Conservation (phyloP, 441 rosid genomes). For the Erodium texanum region DNA sequence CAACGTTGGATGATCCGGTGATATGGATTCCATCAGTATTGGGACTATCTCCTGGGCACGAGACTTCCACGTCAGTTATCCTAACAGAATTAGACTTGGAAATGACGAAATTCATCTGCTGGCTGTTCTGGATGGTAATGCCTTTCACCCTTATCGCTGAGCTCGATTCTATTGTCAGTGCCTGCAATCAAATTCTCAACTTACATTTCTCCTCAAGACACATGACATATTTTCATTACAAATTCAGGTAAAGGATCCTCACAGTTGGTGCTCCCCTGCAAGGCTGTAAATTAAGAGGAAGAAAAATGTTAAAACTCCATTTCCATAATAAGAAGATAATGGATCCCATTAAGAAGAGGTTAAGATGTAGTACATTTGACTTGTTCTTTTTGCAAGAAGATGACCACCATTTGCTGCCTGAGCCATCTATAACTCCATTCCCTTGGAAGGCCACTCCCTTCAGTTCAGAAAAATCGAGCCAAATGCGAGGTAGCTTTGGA, state of each 20-base stretch:
- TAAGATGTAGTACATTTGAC: conserved; percentile 45
- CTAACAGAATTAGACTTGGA: conserved; percentile 52
- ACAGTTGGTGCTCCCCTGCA: conserved; percentile 91
- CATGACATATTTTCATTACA: not conserved
- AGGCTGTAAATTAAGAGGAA: conserved; percentile 39
- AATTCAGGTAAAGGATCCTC: conserved; percentile 22
- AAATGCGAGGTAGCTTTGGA: conserved; percentile 44
- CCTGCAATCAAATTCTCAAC: conserved; percentile 40
- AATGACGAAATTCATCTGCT: conserved; percentile 85
- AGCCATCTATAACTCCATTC: conserved; percentile 83
- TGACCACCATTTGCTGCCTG: conserved; percentile 98
- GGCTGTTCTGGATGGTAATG: conserved; percentile 81
- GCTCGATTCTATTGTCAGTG: conserved; percentile 86
- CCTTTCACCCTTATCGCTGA: conserved; percentile 61
- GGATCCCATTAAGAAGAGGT: conserved; percentile 2
- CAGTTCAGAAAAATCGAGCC: conserved; percentile 69
- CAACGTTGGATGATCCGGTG: conserved; percentile 65
- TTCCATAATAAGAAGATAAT: not conserved
- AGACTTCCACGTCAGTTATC: conserved; percentile 52
- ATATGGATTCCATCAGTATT: conserved; percentile 96
- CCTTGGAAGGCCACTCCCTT: conserved; percentile 71
- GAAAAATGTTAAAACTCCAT: conserved; percentile 20
- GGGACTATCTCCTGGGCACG: conserved; percentile 88
- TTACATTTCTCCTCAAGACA: no score
- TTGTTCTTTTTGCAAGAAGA: conserved; percentile 93